Percentiles rank a stretch among this genome's conserved stretches.
These are phyloP conservation scores for Ceratobasidium theobromae DNA, from an alignment of 1,284 basidiomycete genomes.

Conservation along the genomic window DNA sequence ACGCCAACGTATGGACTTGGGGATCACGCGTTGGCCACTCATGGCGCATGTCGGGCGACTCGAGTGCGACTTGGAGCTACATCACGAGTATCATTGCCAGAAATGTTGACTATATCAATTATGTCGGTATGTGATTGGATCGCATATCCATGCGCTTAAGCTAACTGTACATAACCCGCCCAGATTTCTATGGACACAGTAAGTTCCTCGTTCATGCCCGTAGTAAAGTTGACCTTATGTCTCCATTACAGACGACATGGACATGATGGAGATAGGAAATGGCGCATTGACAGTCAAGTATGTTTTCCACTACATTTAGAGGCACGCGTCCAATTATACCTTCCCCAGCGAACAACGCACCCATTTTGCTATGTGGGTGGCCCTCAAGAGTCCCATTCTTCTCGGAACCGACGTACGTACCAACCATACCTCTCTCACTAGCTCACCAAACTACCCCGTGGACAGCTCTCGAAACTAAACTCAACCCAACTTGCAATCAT, in stretches of 20 bases:
- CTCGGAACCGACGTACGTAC: slow-evolving; percentile 55
- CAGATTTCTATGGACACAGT: slow-evolving; percentile 55
- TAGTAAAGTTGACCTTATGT: not conserved
- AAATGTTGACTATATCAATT: slow-evolving; percentile 49
- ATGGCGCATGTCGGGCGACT: slow-evolving; percentile 57
- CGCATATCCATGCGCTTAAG: not conserved
- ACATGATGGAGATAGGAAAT: slow-evolving; percentile 55
- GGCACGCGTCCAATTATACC: not conserved
- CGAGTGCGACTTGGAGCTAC: slow-evolving; percentile 53
- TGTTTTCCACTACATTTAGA: not conserved
- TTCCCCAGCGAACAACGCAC: slow-evolving; percentile 51
- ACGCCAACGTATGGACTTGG: slow-evolving; percentile 55
- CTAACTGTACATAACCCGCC: slow-evolving; percentile 31
- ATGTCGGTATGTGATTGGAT: slow-evolving; percentile 3
- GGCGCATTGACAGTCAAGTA: slow-evolving; percentile 50
- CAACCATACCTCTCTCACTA: not conserved
- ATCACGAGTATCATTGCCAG: slow-evolving; percentile 50
- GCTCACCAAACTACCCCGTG: not conserved
- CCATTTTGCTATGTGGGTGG: slow-evolving; percentile 59
- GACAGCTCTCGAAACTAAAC: slow-evolving; percentile 49
- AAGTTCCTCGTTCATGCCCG: not conserved
- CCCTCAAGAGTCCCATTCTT: slow-evolving; percentile 59
- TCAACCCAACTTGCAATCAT: slow-evolving; percentile 51
- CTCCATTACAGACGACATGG: slow-evolving; percentile 49
- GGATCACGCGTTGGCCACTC: slow-evolving; percentile 58